These are phyloP conservation scores for Hypoxylon sp. DNA, from an alignment of 2,329 filamentous ascomycete species.

Conservation along the genomic window DNA sequence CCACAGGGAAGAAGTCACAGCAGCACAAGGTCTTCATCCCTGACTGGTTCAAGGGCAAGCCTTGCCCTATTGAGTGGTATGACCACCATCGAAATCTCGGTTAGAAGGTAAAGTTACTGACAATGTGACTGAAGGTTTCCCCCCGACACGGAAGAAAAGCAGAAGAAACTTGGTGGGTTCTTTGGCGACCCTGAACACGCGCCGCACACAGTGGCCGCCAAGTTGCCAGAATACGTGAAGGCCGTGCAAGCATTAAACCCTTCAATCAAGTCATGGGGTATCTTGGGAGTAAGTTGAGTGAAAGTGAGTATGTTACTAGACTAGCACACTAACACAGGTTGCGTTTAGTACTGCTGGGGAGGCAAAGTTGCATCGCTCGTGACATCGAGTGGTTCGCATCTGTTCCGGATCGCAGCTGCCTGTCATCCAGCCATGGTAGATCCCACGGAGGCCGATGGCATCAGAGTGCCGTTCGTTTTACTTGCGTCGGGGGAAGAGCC, in stretches of 20 bases:
- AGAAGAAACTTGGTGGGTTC: slow-evolving; percentile 70
- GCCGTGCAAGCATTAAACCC: slow-evolving; percentile 68
- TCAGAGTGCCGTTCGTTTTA: slow-evolving; percentile 73
- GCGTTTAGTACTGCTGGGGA: slow-evolving; percentile 74
- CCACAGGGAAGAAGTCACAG: slow-evolving; percentile 67
- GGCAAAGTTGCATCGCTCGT: slow-evolving; percentile 74
- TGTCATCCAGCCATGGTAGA: slow-evolving; percentile 76
- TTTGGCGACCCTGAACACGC: slow-evolving; percentile 63
- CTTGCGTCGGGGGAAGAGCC: slow-evolving; percentile 77
- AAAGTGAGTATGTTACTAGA: neutral
- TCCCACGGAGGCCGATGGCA: slow-evolving; percentile 69
- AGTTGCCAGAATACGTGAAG: slow-evolving; percentile 68
- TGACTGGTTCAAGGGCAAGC: slow-evolving; percentile 88
- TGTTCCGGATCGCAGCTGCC: slow-evolving; percentile 68
- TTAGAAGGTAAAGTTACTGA: neutral
- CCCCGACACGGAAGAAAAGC: slow-evolving; percentile 75
- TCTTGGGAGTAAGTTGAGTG: slow-evolving; percentile 67
- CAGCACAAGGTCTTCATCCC: slow-evolving; percentile 91
- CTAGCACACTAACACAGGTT: neutral
- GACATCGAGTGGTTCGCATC: slow-evolving; percentile 58
- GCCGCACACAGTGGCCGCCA: slow-evolving; percentile 63
- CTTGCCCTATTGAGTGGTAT: slow-evolving; percentile 66
- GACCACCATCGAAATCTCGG: neutral
- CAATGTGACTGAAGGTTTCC: slow-evolving; percentile 62
- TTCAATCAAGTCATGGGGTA: slow-evolving; percentile 71